Evolutionary conservation across 768 basidiomycete genomes (phyloP), one percentile per base, ranked within the genome.

Genomic region (Collybia mongolica): DNA sequence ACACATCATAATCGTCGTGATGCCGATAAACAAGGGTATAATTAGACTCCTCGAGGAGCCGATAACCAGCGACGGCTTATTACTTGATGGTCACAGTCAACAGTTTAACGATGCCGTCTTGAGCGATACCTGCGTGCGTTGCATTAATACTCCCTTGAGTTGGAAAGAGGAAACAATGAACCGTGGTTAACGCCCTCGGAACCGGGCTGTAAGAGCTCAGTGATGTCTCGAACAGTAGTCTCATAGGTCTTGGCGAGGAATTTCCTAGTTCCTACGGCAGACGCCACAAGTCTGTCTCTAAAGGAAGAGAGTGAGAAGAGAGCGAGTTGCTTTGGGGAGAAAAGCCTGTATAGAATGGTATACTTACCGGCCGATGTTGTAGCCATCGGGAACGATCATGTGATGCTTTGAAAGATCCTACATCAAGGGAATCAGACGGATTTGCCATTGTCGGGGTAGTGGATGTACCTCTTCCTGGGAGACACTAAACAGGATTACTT

Each of bases 61-160:
- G 26, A 20, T 24, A 42, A 46, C 11, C 18, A 39, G 20, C 29
- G 26, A 2, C n/a, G 8, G 19, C n/a, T 45, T 20, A 39, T 45
- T 32, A 46, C 48, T 52, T 49, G 23, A 77, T 71, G 1, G 64
- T 72, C 17, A 81, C 74, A 1, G 76, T 80, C 49, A 81, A 59
- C n/a, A 80, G 52, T 6, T 70, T 69, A n/a, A 79, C 72, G 19
- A 72, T 63, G 43, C 80, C 80, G 55, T 81, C 79, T 32, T 72
- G 70, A 2, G 77, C 65, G 42, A 81, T 81, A 9, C 65, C 79
- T 79, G 24, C 20, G 22, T 1, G 15, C 12, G 47, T 20, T 14
- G 22, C n/a, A 3, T 44, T 20, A 4, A 11, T 14, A 37, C 19
- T 24, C 22, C 29, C 12, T 24, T 38, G 7, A n/a, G 15, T 19